A percentile compares a stretch with the other conserved stretches of the same genome.
phyloP scores from a whole-genome alignment of 202 grass and related monocot species.

The Carex sylvatica region DNA sequence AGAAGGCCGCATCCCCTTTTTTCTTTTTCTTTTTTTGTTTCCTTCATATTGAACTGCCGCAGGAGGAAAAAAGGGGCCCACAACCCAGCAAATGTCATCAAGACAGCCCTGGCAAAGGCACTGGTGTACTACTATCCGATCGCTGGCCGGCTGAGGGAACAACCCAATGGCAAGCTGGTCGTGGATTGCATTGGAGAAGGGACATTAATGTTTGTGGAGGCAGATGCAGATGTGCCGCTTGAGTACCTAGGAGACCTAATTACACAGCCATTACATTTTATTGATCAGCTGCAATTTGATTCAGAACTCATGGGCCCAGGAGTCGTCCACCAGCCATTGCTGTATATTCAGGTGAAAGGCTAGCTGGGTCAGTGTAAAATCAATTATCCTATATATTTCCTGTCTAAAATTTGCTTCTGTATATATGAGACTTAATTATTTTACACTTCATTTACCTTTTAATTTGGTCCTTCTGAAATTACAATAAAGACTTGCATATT shows the following conservation, averaged over 20 bases:
- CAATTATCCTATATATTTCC: too few species aligned
- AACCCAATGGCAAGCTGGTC: conserved; percentile 38
- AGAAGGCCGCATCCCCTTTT: too few species aligned
- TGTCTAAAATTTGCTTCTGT: neutral
- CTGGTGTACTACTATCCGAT: conserved; percentile 71
- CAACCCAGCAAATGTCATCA: conserved; percentile 41
- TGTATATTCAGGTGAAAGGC: conserved; percentile 47
- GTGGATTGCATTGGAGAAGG: conserved; percentile 66
- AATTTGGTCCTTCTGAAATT: neutral
- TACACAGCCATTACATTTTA: conserved; percentile 55
- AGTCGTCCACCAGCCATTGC: conserved; percentile 38
- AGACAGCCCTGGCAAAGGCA: conserved; percentile 40
- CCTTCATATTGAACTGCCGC: too few species aligned
- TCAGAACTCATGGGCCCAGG: conserved; percentile 21
- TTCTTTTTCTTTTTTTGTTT: too few species aligned
- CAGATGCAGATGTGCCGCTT: conserved; percentile 52
- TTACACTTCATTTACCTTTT: neutral
- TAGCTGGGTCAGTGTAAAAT: neutral
- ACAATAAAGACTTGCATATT: neutral
- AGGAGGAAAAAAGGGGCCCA: neutral
- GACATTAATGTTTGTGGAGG: conserved; percentile 54
- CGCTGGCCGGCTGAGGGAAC: conserved; percentile 46
- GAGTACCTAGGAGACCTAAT: conserved; percentile 30
- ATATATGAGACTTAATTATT: neutral
- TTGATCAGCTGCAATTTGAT: conserved; percentile 44